Evolutionary conservation across 108 stramenopile species (phyloP).

Genomic region (Seminavis robusta): DNA sequence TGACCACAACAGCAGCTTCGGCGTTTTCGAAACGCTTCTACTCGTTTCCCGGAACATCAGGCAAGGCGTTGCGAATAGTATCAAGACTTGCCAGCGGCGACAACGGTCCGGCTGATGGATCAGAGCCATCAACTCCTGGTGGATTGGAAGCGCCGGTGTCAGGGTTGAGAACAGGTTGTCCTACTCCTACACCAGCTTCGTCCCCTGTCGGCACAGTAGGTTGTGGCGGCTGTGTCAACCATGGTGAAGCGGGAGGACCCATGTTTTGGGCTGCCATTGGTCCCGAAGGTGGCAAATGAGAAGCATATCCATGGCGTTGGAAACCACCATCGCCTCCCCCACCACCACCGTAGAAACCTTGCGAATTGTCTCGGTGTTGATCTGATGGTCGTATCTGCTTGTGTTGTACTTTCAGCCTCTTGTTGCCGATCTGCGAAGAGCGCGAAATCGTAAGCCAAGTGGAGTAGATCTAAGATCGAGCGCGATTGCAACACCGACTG

Average conservation of each 20-base stretch:
- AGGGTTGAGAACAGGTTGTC: not conserved
- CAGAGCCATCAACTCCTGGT: not conserved
- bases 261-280: constrained; percentile 9
- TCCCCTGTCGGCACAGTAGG: not conserved
- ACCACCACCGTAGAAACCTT: not conserved
- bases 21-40: no score
- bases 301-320: not conserved
- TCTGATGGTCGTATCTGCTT: constrained; percentile 51
- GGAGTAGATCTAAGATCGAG: not conserved
- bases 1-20: no score
- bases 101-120: not conserved
- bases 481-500: not conserved
- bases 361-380: constrained; percentile 6
- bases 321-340: constrained; percentile 7
- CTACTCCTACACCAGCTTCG: constrained; percentile 8
- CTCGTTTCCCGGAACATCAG: no score
- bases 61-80: no score
- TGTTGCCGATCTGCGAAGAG: constrained; percentile 72
- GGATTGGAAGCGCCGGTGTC: not conserved
- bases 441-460: not conserved
- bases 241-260: not conserved
- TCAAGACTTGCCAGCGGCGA: no score
- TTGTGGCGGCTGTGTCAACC: not conserved
- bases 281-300: constrained; percentile 33
- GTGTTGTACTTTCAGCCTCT: constrained; percentile 86